phyloP scores from a whole-genome alignment of 495 filamentous ascomycete species.

The Aspergillus carlsbadensis region DNA sequence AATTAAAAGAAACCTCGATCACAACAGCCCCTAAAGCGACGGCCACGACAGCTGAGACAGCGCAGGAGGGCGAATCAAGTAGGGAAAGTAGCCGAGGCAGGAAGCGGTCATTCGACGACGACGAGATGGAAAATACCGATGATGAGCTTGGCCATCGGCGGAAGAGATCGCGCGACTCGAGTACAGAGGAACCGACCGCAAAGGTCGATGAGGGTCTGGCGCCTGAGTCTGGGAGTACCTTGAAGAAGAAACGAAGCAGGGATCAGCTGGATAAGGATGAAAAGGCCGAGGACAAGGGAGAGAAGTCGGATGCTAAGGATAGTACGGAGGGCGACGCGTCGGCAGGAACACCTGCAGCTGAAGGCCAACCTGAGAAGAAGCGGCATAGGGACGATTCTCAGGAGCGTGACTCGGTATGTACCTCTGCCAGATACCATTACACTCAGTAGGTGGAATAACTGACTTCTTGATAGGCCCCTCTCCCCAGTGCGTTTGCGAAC shows the following conservation, averaged over 20 bases:
- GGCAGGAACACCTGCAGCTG: conserved; percentile 16
- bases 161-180: conserved; percentile 49
- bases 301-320: conserved; percentile 25
- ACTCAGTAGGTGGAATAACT: conserved; percentile 7
- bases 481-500: conserved; percentile 53
- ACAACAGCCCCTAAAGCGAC: conserved; percentile 31
- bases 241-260: conserved; percentile 52
- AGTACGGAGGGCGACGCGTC: conserved; percentile 13
- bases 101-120: conserved; percentile 59
- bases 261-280: conserved; percentile 50
- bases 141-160: conserved; percentile 31
- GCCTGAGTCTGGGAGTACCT: conserved; percentile 13
- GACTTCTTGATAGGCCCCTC: conserved; percentile 31
- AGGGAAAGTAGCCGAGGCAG: conserved; percentile 39
- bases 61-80: conserved; percentile 17
- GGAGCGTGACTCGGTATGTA: conserved; percentile 30
- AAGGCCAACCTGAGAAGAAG: conserved; percentile 48
- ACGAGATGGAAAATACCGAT: conserved; percentile 31
- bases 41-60: background rate
- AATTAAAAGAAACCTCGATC: conserved; percentile 62
- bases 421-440: background rate
- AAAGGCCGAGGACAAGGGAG: conserved; percentile 19
- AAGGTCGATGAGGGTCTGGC: conserved; percentile 7
- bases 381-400: conserved; percentile 44
- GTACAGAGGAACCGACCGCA: conserved; percentile 11